Percentiles rank a stretch among this genome's conserved stretches.
Evolutionary conservation across 768 basidiomycete species (phyloP).

Genomic region (Phanerochaete carnosa): DNA sequence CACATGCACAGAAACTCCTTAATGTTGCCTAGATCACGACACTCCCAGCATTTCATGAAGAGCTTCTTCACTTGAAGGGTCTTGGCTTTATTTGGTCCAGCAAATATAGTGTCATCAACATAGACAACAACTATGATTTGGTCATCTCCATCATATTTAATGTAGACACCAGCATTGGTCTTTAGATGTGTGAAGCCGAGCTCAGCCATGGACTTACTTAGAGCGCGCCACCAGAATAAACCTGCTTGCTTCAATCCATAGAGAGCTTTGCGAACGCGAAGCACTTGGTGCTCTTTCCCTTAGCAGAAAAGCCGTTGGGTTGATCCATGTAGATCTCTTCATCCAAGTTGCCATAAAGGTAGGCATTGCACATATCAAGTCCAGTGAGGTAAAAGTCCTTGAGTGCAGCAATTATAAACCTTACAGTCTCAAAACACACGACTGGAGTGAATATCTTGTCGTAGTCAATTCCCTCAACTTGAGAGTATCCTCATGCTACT

Average conservation of each 20-base stretch:
- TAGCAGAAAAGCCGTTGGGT: slow-evolving; percentile 16
- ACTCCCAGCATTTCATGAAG: slow-evolving; percentile 12
- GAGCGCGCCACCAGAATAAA: slow-evolving; percentile 24
- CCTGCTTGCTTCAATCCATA: slow-evolving; percentile 35
- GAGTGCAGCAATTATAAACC: slow-evolving; percentile 20
- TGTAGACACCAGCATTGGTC: slow-evolving; percentile 24
- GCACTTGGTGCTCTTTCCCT: slow-evolving; percentile 20
- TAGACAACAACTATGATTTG: slow-evolving; percentile 25
- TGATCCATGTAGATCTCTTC: slow-evolving; percentile 12
- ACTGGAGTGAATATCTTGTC: slow-evolving; percentile 30
- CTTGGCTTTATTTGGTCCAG: slow-evolving; percentile 1
- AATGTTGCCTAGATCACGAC: slow-evolving; percentile 13
- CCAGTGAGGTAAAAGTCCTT: slow-evolving; percentile 22
- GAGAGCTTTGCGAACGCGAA: slow-evolving; percentile 23
- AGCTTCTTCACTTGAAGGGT: slow-evolving; percentile 1
- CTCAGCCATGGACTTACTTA: slow-evolving; percentile 8
- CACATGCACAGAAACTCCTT: slow-evolving; percentile 23
- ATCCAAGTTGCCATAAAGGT: slow-evolving; percentile 26
- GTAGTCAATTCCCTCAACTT: slow-evolving; percentile 27
- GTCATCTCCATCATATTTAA: slow-evolving; percentile 15
- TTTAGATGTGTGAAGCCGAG: slow-evolving; percentile 24
- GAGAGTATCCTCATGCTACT: slow-evolving; percentile 17
- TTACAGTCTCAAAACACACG: slow-evolving; percentile 17
- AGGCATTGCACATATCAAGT: slow-evolving; percentile 24
- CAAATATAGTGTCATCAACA: slow-evolving; percentile 27